Conservation (phyloP, 1,284 basidiomycete species). For the Leucoagaricus sp. region DNA sequence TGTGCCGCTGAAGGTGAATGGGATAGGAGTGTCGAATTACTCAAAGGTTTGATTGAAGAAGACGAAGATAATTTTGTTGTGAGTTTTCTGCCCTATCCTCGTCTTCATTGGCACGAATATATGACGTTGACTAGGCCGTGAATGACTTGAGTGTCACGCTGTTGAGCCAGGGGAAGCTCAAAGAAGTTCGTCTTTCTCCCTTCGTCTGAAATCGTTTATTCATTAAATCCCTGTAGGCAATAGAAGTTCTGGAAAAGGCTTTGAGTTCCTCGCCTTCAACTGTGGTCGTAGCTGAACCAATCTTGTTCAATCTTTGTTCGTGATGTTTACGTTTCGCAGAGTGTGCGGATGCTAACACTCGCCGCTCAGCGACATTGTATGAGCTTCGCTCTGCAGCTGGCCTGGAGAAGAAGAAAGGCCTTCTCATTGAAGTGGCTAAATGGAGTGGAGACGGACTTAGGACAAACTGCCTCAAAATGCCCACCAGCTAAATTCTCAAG, state of each 20-base stretch:
- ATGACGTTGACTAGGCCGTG: constrained; percentile 51
- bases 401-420: constrained; percentile 69
- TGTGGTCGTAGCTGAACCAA: constrained; percentile 74
- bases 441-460: constrained; percentile 82
- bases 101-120: not conserved
- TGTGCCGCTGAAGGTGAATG: constrained; percentile 71
- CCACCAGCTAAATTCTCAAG: constrained; percentile 46
- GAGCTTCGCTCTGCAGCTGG: constrained; percentile 72
- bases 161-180: constrained; percentile 66
- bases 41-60: constrained; percentile 45
- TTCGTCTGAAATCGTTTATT: not conserved
- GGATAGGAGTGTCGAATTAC: constrained; percentile 47
- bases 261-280: constrained; percentile 64
- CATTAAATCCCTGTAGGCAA: constrained; percentile 47
- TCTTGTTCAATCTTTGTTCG: constrained; percentile 80
- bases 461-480: constrained; percentile 80
- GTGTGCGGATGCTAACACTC: constrained; percentile 1
- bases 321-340: constrained; percentile 7
- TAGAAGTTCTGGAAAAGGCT: constrained; percentile 63
- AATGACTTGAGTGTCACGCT: constrained; percentile 77
- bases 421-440: constrained; percentile 73
- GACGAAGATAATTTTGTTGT: constrained; percentile 66
- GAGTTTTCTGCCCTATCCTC: constrained; percentile 22
- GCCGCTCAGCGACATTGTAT: constrained; percentile 68
- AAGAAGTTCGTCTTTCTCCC: constrained; percentile 50